Conservation (phyloP, 2,329 filamentous ascomycete genomes). For the Fusarium hainanense region DNA sequence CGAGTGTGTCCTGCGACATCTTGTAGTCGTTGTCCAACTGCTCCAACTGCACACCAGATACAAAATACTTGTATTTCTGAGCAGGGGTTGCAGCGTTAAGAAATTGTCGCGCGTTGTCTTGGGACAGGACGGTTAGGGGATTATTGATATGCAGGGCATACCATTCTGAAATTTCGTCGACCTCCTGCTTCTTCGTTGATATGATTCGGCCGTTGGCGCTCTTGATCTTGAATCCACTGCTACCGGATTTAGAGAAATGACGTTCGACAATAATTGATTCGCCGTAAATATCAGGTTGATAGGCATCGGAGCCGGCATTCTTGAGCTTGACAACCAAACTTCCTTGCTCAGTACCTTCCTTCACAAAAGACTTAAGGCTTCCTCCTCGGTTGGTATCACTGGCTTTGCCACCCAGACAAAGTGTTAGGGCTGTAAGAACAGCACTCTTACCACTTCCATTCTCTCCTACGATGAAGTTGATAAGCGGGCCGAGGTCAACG, state of each 20-base stretch:
- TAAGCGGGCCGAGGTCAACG: conserved; percentile 88
- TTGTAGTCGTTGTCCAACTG: conserved; percentile 92
- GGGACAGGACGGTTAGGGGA: conserved; percentile 93
- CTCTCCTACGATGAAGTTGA: conserved; percentile 98
- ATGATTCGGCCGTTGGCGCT: conserved; percentile 75
- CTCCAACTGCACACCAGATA: conserved; percentile 93
- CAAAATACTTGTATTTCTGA: conserved; percentile 96
- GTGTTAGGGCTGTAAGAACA: conserved; percentile 88
- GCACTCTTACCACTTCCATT: conserved; percentile 99
- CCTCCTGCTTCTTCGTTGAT: conserved; percentile 84
- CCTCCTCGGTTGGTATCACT: conserved; percentile 92
- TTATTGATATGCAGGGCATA: conserved; percentile 96
- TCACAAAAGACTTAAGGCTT: conserved; percentile 90
- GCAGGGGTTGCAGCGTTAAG: conserved; percentile 83
- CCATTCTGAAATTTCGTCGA: conserved; percentile 94
- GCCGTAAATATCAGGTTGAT: conserved; percentile 84
- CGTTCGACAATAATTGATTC: conserved; percentile 90
- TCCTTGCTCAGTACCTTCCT: conserved; percentile 82
- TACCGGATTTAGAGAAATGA: conserved; percentile 79
- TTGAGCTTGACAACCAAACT: conserved; percentile 87
- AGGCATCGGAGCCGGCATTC: conserved; percentile 87
- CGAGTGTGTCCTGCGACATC: conserved; percentile 81
- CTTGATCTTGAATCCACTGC: conserved; percentile 89
- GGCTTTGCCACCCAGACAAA: conserved; percentile 95
- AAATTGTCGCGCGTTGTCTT: conserved; percentile 94